Evolutionary conservation across 2,329 filamentous ascomycete species (phyloP), one percentile per base, ranked within the genome.

Genomic region (Xylariaceae sp.): DNA sequence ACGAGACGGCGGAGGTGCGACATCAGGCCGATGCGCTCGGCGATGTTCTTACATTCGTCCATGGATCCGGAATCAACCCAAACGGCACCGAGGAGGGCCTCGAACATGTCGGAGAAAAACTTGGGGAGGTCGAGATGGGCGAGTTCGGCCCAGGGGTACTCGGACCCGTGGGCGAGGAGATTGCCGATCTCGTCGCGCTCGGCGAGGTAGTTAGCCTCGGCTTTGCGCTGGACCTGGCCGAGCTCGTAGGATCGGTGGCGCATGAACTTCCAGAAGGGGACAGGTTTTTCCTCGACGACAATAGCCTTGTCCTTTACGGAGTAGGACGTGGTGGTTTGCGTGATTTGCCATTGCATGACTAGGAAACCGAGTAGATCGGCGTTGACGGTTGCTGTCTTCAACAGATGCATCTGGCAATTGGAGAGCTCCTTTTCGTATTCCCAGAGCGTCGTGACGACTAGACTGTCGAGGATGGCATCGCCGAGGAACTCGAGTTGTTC

Each of bases 401-500:
- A 76, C 2, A 85, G 76, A 66, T 96, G 91, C 84, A 97, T 90
- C n/a, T 82, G 75, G 2, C 78, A 69, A 53, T 82, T 76, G 0
- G 74, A 58, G 0, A 84, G 69, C 2, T 79, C 74, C 0, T 75
- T 74, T 1, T 70, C 64, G 10, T 72, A 64, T 2, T 70, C 68
- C 71, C 83, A 88, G 4, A 93, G 74, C n/a, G 75, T 78, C 0
- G 75, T 77, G 6, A 90, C 85, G 53, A 97, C 77, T 57, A 96
- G 77, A 66, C 86, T 82, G 73, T 97, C 93, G 0, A 97, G 82
- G 2, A 97, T 78, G 0, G 91, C 84, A 67, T 97, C 93, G 0
- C 93, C 93, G 0, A 97, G 76, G 68, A 94, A 96, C 69, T 97
- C 93, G 0, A 97, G 81, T 0, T 92, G 83, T 65, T 97, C 89